Evolutionary conservation across 140 eudicot genomes (phyloP), one percentile per base, ranked within the genome.

Genomic region (Ambrosia hybrid): DNA sequence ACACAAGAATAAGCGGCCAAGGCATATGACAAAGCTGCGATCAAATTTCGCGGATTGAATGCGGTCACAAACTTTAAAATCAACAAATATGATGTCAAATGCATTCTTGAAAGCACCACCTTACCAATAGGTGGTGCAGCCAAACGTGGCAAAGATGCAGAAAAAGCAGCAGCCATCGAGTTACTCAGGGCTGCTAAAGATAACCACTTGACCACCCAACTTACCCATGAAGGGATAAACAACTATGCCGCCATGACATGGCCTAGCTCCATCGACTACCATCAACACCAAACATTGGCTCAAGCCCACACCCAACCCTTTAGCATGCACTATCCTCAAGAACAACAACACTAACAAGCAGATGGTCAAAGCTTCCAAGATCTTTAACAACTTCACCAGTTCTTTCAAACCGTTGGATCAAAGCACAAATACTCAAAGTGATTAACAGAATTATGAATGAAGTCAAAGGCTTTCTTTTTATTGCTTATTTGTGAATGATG

Each of bases 1-100:
- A 91, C 97, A 0, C 97, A 91, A 68, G 97, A 91, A 74, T 96
- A 88, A 83, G 97, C 97, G 59, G 98, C 98, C 13, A 97, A 93
- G 64, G 98, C 98, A 1, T 93, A 93, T 8, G 98, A 93, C 80
- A 88, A 87, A 36, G 98, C 98, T 3, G 98, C 98, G 62, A 93
- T 93, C 10, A 93, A 90, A 43, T 93, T 93, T 63, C 88, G 98
- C 0, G 97, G 98, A 16, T 64, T 90, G 17, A 93, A 86, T 5
- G 98, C 98, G 0, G 98, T 93, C 7, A 93, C 98, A 0, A 93
- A 93, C 80, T 93, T 93, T 9, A 97, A 93, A 51, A 90, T 90
- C 26, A 93, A 73, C 46, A 71, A 96, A 34, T 93, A 93, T n/a
- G 96, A 93, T 49, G 98, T 93, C 26, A 87, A 89, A 36, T 85